Base-by-base conservation (phyloP, 495 filamentous ascomycete genomes). In the Penicillium crystallinum region DNA sequence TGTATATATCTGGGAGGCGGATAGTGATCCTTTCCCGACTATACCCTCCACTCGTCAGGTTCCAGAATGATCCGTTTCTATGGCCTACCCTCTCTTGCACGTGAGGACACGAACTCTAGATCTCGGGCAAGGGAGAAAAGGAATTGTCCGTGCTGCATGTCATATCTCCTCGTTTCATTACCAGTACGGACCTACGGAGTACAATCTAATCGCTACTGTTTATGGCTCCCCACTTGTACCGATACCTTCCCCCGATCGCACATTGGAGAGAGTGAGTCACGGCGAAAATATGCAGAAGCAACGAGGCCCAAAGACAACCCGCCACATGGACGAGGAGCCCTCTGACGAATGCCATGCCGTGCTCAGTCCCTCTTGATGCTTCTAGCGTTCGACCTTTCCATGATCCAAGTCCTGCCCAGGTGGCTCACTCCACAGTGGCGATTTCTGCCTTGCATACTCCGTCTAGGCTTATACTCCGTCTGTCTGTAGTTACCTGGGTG, bases 61-160 rank as follows among this genome's bases (percentile, higher is more conserved):
- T 23, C 7, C 19, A 23, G 11, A 4, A 31, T 40, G 7, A 18
- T 41, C 38, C 12, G 6, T 17, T 22, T 31, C 6, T 25, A n/a
- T n/a, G n/a, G n/a, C n/a, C n/a, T n/a, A n/a, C n/a, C n/a, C n/a
- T n/a, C n/a, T n/a, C n/a, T n/a, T n/a, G n/a, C n/a, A n/a, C n/a
- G n/a, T n/a, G n/a, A n/a, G n/a, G 25, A 29, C 25, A 8, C 29
- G 10, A 11, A 9, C 6, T 31, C 30, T 45, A 23, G 39, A 42
- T 40, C 15, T 21, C 14, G 46, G 48, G 55, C 58, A 58, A 61
- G 58, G 48, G 55, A 61, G 36, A 47, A 35, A 57, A 46, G 19
- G 46, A 34, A 6, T 43, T 40, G 54, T 54, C 58, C 38, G 58
- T 55, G 55, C 58, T 61, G 58, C 58, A 55, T 49, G 58, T 58